Evolutionary conservation across 306 rosid species (phyloP), one percentile per base, ranked within the genome.

Genomic region (Cucurbita moschata): DNA sequence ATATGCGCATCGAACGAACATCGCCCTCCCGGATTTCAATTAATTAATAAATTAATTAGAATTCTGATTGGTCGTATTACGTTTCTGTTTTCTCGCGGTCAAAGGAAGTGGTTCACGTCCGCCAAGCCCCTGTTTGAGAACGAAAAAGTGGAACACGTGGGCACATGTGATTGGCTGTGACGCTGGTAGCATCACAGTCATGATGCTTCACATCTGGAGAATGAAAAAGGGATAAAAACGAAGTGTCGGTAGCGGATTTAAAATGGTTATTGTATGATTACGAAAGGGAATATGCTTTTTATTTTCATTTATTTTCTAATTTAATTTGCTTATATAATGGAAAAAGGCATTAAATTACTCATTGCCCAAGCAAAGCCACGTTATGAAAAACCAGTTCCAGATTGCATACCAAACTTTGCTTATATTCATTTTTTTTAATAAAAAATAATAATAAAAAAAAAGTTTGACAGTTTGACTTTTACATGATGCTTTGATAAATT

Each of bases 51-150:
- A 67, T 67, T 21, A 44, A 67, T 46, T 46, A 46, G 21, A 19
- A 10, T 67, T 21, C 16, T 67, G 56, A 67, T 67, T 67, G 55
- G 72, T n/a, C 15, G 30, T 16, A 7, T 63, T 26, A 63, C 49
- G 72, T 44, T 66, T 19, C n/a, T 40, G 16, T 38, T 42, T 66
- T 19, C 18, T 66, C 12, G n/a, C 10, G 54, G 72, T 65, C 19
- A 55, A 67, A 67, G 72, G 40, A 21, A 21, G 73, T 19, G 55
- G 72, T 23, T 67, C 72, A 19, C 72, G 72, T 67, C 72, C 72
- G 72, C 72, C 26, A 19, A 10, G 54, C 10, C 15, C 18, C 51
- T 16, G 35, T 40, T 64, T 42, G 71, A 11, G 35, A 65, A 23
- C 40, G 19, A 42, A 43, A 43, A 18, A 10, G 0, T 0, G 6